Base-by-base conservation (phyloP, 1,139 yeast genomes). In the Groenewaldozyma sp. region DNA sequence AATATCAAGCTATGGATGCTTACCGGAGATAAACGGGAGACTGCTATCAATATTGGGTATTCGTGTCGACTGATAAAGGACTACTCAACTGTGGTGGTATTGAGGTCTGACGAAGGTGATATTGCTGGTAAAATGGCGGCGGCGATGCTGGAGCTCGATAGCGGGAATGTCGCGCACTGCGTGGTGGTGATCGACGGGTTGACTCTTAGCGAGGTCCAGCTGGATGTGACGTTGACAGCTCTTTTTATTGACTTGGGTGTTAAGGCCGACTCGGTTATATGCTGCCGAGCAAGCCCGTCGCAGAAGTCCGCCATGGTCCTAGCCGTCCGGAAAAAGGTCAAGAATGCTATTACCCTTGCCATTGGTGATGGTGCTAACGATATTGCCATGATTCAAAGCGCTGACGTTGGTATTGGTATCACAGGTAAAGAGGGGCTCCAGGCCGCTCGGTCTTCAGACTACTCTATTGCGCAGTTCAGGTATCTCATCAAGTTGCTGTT, bases 291-390 rank as follows among this genome's bases (percentile, higher is more conserved):
- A 0, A 82, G 95, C 14, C 99, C 99, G 0, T 79, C 96, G 0
- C 99, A 91, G 59, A 91, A 91, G 62, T 95, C 97, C 0, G 69
- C 74, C 31, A 80, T 93, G 84, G 97, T 91, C 1, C 64, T 75
- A 28, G 73, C 80, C 19, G 86, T 93, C 13, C 71, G 97, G 39
- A 66, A 70, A 22, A 64, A 81, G 46, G 73, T 80, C 49, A 76
- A 70, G 39, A 64, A 67, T 6, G 69, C 83, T 22, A 95, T 91
- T 4, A 86, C 96, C 0, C 68, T 93, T 45, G 98, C 98, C 0
- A 84, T 93, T 56, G 99, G 98, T n/a, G 99, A 91, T 64, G 99
- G 99, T 51, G 98, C 99, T 1, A 91, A 91, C 57, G 99, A 91
- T 60, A 87, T 91, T 59, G 97, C 98, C 2, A 91, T 91, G 99